Evolutionary conservation across 306 rosid species (phyloP), one percentile per base, ranked within the genome.

Genomic region (Cicer cuneatum): DNA sequence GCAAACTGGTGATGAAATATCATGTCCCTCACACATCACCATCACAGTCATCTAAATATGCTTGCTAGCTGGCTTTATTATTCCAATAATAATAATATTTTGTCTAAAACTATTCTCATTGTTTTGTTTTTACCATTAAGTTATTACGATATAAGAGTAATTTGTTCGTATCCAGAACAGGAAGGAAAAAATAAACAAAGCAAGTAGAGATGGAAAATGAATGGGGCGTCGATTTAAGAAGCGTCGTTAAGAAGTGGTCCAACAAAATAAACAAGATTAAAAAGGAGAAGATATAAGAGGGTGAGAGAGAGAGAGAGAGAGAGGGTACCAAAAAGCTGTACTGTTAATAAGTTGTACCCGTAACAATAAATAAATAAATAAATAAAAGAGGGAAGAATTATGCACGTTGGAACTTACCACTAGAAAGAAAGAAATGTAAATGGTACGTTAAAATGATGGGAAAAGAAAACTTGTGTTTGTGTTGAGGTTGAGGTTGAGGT

Each of bases 61-160:
- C 77, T 56, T 40, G 83, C 80, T 40, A 79, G 83, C 77, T 83
- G 78, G 78, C 81, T 74, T 42, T 35, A 69, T 67, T 60, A 69
- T 67, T 60, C 52, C 39, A 72, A 81, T 69, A 73, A 29, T 69
- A 73, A 29, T 29, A 29, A 29, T 29, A 29, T 4, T 29, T 4
- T 3, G 35, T 29, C 1, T 29, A 29, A 29, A 29, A 52, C 54
- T 37, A 7, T 35, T 24, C 76, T 78, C 66, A n/a, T 67, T 54
- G 35, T 69, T 42, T 49, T 15, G 1, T 75, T 42, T 24, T 40
- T 24, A 4, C 18, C 46, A 42, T 42, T 6, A 57, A 29, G 35
- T 29, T 29, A 29, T 29, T 3, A 29, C 4, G 35, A 29, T 29
- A 29, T 29, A 29, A 29, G 35, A 29, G 35, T 29, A 29, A 43